Evolutionary conservation across 306 rosid genomes (phyloP).

Genomic region (Alnus rubra): DNA sequence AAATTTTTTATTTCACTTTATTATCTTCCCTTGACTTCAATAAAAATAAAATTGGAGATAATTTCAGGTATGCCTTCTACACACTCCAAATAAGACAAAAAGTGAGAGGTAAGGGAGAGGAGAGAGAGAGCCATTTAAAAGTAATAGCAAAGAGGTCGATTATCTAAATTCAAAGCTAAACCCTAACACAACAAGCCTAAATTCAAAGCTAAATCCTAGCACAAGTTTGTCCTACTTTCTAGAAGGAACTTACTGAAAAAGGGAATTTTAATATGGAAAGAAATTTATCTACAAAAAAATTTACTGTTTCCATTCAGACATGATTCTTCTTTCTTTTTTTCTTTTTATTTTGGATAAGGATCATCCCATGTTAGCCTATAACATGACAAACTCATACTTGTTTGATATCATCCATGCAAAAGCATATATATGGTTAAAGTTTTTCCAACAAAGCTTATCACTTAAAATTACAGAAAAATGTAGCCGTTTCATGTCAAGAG

Average conservation of each 20-base stretch:
- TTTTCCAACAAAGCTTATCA: background rate
- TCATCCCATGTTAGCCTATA: background rate
- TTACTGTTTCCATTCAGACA: background rate
- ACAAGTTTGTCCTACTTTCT: background rate
- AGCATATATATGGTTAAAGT: background rate
- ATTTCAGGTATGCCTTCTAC: conserved; percentile 13
- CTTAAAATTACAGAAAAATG: background rate
- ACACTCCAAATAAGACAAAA: background rate
- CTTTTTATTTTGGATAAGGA: background rate
- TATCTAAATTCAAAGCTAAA: background rate
- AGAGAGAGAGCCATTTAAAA: background rate
- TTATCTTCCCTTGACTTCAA: background rate
- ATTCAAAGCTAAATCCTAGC: background rate
- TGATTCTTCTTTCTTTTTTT: background rate
- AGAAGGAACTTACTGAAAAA: background rate
- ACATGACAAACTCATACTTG: background rate
- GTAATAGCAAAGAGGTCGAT: background rate
- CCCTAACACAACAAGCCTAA: background rate
- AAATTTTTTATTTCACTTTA: conserved; percentile 26
- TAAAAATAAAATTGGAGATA: conserved; percentile 8
- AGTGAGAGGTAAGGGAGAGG: background rate
- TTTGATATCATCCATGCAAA: background rate
- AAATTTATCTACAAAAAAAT: background rate
- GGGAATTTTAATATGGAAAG: background rate
- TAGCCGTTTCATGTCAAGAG: background rate